Conservation (phyloP, 140 eudicot species). For the Senecio squalidus region DNA sequence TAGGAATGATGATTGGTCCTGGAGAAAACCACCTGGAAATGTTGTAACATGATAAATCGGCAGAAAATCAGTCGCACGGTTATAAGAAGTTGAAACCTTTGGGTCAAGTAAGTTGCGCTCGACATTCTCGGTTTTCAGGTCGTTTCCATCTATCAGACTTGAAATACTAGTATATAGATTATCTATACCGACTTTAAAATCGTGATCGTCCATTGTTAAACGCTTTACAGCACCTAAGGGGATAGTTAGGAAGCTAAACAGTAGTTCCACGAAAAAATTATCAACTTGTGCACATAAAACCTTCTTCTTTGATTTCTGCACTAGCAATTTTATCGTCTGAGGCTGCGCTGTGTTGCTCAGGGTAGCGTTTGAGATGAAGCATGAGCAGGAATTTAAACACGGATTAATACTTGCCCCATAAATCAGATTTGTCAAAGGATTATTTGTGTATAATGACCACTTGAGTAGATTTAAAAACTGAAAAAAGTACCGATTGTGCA, state of each 20-base stretch:
- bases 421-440: conserved; percentile 27
- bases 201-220: neutral
- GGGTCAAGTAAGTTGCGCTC: conserved; percentile 20
- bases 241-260: conserved; percentile 30
- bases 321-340: conserved; percentile 12
- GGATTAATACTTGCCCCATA: conserved; percentile 3
- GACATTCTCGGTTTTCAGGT: conserved; percentile 20
- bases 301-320: conserved; percentile 23
- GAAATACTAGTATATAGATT: conserved; percentile 24
- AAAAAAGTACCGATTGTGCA: neutral
- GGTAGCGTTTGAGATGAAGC: neutral
- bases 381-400: neutral
- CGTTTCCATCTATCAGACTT: conserved; percentile 6
- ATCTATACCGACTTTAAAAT: conserved; percentile 1
- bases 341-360: neutral
- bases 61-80: conserved; percentile 10
- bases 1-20: conserved; percentile 10
- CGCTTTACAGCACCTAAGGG: conserved; percentile 25
- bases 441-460: conserved; percentile 19
- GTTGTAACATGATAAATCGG: conserved; percentile 3
- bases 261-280: conserved; percentile 30
- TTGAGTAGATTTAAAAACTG: conserved; percentile 22
- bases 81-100: conserved; percentile 2
- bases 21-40: neutral
- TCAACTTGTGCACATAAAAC: conserved; percentile 27